These are phyloP conservation scores for Beauveria pseudobassiana DNA, from an alignment of 2,329 filamentous ascomycete species.

Conservation along the genomic window DNA sequence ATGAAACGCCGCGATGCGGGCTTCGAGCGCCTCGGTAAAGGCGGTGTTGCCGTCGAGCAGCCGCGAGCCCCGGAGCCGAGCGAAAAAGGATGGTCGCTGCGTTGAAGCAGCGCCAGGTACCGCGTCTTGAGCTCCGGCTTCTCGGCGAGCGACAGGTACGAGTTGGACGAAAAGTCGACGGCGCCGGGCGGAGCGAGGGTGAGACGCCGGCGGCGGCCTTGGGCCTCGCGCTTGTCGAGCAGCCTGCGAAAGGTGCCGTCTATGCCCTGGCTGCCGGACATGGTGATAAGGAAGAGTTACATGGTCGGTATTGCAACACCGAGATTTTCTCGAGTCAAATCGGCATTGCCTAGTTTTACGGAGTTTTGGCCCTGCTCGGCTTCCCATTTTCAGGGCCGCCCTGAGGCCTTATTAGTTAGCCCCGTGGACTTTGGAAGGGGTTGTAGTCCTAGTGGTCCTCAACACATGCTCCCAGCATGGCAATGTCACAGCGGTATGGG, in stretches of 20 bases:
- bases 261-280: slow-evolving; percentile 14
- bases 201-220: slow-evolving; percentile 35
- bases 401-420: no score
- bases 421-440: neutral
- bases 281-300: slow-evolving; percentile 1
- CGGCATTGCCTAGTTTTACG: neutral
- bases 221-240: slow-evolving; percentile 22
- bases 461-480: neutral
- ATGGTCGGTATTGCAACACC: neutral
- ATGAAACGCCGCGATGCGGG: slow-evolving; percentile 40
- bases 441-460: neutral
- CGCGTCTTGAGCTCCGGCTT: slow-evolving; percentile 47
- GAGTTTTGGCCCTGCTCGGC: neutral
- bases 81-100: slow-evolving; percentile 12
- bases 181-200: slow-evolving; percentile 57
- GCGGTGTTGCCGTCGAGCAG: slow-evolving; percentile 44
- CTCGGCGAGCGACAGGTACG: slow-evolving; percentile 68
- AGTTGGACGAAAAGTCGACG: slow-evolving; percentile 72
- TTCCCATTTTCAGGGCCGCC: slow-evolving; percentile 2
- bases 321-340: neutral
- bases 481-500: neutral
- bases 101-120: slow-evolving; percentile 42
- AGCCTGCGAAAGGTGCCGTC: slow-evolving; percentile 22
- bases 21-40: slow-evolving; percentile 38
- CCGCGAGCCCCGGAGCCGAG: slow-evolving; percentile 47